Evolutionary conservation across 169 alveolate species (phyloP), one percentile per base, ranked within the genome.

Genomic region (Plasmodium yoelii): DNA sequence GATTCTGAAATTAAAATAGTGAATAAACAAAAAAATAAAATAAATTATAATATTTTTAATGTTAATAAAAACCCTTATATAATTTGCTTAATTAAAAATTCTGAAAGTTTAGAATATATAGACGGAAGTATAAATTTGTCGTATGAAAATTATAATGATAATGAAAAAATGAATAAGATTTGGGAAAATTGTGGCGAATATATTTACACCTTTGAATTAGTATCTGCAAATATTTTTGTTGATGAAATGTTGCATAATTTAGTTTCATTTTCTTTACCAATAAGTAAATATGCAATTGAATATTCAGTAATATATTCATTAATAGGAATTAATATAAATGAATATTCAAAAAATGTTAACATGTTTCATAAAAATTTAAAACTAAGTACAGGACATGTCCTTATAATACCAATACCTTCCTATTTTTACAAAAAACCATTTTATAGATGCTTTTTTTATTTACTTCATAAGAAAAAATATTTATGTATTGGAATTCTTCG

Each of bases 151-250:
- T 77, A 92, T 56, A 88, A 92, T 47, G 89, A 87, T 64, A 80
- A 90, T 70, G 92, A 92, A 19, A 94, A 92, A 39, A 90, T 90
- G 94, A 92, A 94, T 61, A 91, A 92, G 44, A 82, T 88, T 1
- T 94, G 96, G 96, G 94, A 90, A 73, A 94, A 92, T 68, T 94
- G 91, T 86, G 95, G 95, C 7, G 96, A 94, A 69, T 94, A 92
- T 69, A 94, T 94, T 77, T 73, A 93, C 15, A 92, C 95, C 44
- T 92, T 90, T 68, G 95, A 94, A 65, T 77, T 94, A 59, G 94
- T 94, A 3, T 92, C 96, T 13, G 96, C 95, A 42, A 89, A 92
- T 44, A 92, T 92, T 7, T 94, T 94, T 86, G 95, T 94, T 19
- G 94, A 92, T 67, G 96, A 94, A 80, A 94, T 94, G 96, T 24